Base-by-base conservation (phyloP, 345 rosid genomes). In the Angophora floribunda region DNA sequence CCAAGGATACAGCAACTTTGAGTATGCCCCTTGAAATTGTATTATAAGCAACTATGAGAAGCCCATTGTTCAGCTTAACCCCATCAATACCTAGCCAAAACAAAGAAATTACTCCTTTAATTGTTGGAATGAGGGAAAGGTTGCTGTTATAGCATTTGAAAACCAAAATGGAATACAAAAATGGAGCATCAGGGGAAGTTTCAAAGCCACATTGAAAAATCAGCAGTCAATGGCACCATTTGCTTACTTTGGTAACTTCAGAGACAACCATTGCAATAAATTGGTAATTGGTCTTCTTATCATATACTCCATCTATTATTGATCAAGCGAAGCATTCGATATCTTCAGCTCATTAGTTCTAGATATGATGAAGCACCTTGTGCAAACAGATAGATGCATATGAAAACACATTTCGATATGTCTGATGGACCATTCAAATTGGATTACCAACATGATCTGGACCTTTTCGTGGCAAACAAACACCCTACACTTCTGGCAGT, bases 11-110 rank as follows among this genome's bases (percentile, higher is more conserved):
- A 80, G 96, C 96, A 86, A 98, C 93, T 90, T 96, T 97, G 89
- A 98, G 98, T 88, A 93, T 93, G 50, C 96, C 96, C 91, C 98
- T 94, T 32, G 98, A 98, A 90, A 90, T 88, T 53, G 98, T 95
- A 89, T 98, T 97, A 91, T 95, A 98, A 75, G 95, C 99, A 87
- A 97, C 96, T 49, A 96, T 87, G 75, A 97, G 57, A 84, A 93
- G 93, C 85, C 98, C 97, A 86, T 96, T 98, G 86, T 85, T 90
- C 86, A 96, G 93, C 91, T 96, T 96, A 49, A 94, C 94, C 88
- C 98, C 99, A 90, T 97, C 98, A 9, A 98, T 98, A 85, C 99
- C 98, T 95, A 53, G n/a, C 50, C 70, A 50, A 87, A 65, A 70
- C 52, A 30, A 45, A 57, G 59, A 87, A 51, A 53, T 45, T 52